A percentile compares a stretch with the other conserved stretches of the same genome.
Conservation (phyloP, 768 basidiomycete species). For the Boletus sp. region DNA sequence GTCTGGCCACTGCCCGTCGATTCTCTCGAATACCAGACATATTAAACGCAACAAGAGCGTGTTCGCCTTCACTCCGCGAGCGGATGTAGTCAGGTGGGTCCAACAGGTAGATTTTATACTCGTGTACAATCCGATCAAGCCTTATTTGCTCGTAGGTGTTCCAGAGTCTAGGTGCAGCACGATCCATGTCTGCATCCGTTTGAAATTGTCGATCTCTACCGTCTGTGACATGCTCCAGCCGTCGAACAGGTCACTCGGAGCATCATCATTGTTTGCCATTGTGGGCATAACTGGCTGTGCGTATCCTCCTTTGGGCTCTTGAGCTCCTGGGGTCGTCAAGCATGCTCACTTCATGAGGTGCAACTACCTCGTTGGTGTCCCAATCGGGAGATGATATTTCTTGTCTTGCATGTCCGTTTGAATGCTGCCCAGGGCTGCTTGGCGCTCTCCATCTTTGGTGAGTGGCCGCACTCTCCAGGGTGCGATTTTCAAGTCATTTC, state of each 20-base stretch:
- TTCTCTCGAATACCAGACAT: slow-evolving; percentile 5
- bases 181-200: slow-evolving; percentile 9
- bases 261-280: slow-evolving; percentile 3
- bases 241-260: slow-evolving; percentile 2
- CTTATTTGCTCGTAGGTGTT: background rate
- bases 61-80: slow-evolving; percentile 15
- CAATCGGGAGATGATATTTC: background rate
- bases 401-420: background rate
- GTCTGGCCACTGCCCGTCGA: slow-evolving; percentile 11
- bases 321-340: slow-evolving; percentile 10
- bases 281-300: slow-evolving; percentile 19
- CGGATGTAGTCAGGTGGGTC: slow-evolving; percentile 11
- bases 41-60: slow-evolving; percentile 16
- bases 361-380: slow-evolving; percentile 7
- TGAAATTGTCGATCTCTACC: slow-evolving; percentile 20
- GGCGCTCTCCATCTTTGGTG: background rate
- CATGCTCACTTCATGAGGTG: slow-evolving; percentile 19
- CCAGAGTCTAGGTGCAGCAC: slow-evolving; percentile 5
- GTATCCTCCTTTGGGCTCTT: slow-evolving; percentile 21
- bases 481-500: slow-evolving; percentile 4
- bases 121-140: slow-evolving; percentile 1
- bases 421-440: background rate
- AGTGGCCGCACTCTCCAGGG: background rate
- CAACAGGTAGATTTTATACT: slow-evolving; percentile 1
- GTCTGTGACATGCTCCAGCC: slow-evolving; percentile 6